Evolutionary conservation across 1,284 basidiomycete species (phyloP), one percentile per base, ranked within the genome.

Genomic region (Sparassis latifolia): DNA sequence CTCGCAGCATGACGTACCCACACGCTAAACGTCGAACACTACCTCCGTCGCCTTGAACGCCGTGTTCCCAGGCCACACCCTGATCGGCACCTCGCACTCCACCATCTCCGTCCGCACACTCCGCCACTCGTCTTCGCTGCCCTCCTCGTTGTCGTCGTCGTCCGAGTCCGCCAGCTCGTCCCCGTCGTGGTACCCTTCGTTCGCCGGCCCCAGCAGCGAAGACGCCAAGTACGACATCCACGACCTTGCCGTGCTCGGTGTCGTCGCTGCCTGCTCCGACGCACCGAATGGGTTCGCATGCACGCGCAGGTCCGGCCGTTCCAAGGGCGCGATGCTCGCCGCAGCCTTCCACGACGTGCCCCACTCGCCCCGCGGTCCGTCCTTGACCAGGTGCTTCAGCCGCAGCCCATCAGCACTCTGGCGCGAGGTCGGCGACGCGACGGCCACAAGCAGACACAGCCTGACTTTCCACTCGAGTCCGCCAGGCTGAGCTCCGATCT

Each of bases 71-170:
- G 92, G 85, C 75, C 88, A 90, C 3, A 95, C 86, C 58, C 71
- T 81, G 51, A 97, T 81, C n/a, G 91, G 91, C 45, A 97, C 85
- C 66, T 91, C 87, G 60, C 92, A 95, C 64, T 95, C 92, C 20
- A 97, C 89, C 53, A 84, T 88, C 74, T 95, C 90, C 29, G 85
- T 75, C 61, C 69, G 72, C 20, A 85, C 73, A 51, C 82, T 78
- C 45, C 57, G 62, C 87, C 87, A 89, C 3, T 76, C 83, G 5
- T 74, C 77, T 56, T 83, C 82, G 9, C 73, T 74, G 0, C 77
- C 82, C 1, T 73, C 75, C 55, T 80, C 77, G 31, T 79, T 78
- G 54, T 78, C 79, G 50, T 76, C 77, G 44, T 60, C 69, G 20
- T 56, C 62, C 35, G 62, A 63, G 1, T 62, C 62, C 30, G 62